Percentiles rank a stretch among this genome's conserved stretches.
Conservation (phyloP, 2,329 filamentous ascomycete species). For the Bipolaris victoriae region DNA sequence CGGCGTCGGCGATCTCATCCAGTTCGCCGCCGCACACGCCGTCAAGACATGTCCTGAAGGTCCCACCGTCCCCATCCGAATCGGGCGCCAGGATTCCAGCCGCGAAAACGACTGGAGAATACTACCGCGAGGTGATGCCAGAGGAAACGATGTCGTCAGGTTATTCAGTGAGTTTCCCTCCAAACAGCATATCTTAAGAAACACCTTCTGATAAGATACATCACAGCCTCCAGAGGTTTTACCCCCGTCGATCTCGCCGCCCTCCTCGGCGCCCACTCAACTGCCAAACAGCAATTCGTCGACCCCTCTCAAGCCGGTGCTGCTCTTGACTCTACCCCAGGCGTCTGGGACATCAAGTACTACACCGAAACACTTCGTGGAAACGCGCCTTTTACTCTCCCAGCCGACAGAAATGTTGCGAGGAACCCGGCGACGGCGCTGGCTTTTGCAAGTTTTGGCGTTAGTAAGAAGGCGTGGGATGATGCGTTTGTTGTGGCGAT, state of each 20-base stretch:
- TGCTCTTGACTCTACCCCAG: slow-evolving; percentile 45
- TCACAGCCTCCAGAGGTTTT: slow-evolving; percentile 44
- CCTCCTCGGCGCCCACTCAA: slow-evolving; percentile 47
- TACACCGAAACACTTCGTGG: slow-evolving; percentile 42
- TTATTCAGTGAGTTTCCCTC: slow-evolving; percentile 35
- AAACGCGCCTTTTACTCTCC: slow-evolving; percentile 38
- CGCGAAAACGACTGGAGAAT: slow-evolving; percentile 28
- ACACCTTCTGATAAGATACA: neutral
- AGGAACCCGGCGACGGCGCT: slow-evolving; percentile 27
- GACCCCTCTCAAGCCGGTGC: slow-evolving; percentile 35
- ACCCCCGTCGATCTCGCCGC: slow-evolving; percentile 47
- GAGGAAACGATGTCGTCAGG: slow-evolving; percentile 29
- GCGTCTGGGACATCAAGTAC: slow-evolving; percentile 47
- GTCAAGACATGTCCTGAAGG: slow-evolving; percentile 47
- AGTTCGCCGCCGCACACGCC: slow-evolving; percentile 47
- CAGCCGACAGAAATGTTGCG: slow-evolving; percentile 38
- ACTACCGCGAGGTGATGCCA: slow-evolving; percentile 30
- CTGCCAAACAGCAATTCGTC: slow-evolving; percentile 38
- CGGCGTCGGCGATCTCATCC: slow-evolving; percentile 45
- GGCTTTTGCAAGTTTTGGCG: slow-evolving; percentile 32
- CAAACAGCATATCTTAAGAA: too few species aligned
- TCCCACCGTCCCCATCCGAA: slow-evolving; percentile 40
- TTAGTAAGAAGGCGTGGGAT: slow-evolving; percentile 39
- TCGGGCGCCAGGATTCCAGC: slow-evolving; percentile 43
- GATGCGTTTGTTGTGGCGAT: slow-evolving; percentile 45